These are phyloP conservation scores for Massariosphaeria phaeospora DNA, from an alignment of 495 filamentous ascomycete species.

Conservation along the genomic window DNA sequence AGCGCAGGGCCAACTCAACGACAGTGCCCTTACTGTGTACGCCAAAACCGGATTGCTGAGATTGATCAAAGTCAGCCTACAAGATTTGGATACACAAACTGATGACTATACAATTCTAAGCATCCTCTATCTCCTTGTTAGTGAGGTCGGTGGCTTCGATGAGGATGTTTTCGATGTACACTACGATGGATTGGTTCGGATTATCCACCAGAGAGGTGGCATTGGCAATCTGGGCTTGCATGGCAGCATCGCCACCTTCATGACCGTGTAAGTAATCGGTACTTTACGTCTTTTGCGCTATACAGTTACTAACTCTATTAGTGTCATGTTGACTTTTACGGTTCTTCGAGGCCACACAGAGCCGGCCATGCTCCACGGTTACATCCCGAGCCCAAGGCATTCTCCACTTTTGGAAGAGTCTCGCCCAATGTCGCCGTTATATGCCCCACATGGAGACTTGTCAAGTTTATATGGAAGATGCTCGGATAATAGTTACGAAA, in stretches of 20 bases:
- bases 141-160: constrained; percentile 21
- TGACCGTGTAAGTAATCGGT: constrained; percentile 20
- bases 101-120: constrained; percentile 28
- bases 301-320: not conserved
- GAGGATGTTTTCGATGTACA: constrained; percentile 31
- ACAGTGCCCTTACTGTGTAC: constrained; percentile 27
- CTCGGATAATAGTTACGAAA: constrained; percentile 19
- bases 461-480: constrained; percentile 14
- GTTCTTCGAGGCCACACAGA: constrained; percentile 18
- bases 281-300: not conserved
- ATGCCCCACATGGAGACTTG: constrained; percentile 14
- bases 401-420: not conserved
- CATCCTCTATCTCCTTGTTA: constrained; percentile 28
- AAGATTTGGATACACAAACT: constrained; percentile 3
- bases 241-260: constrained; percentile 14
- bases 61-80: constrained; percentile 26
- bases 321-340: constrained; percentile 19
- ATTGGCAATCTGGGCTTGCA: constrained; percentile 16
- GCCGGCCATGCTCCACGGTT: constrained; percentile 23
- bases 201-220: constrained; percentile 26
- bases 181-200: constrained; percentile 20
- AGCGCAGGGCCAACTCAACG: constrained; percentile 14
- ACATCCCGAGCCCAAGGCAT: constrained; percentile 12
- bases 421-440: constrained; percentile 22
- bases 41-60: constrained; percentile 24